Conservation (phyloP, 768 basidiomycete species). For the Podaxis mareebaensis region DNA sequence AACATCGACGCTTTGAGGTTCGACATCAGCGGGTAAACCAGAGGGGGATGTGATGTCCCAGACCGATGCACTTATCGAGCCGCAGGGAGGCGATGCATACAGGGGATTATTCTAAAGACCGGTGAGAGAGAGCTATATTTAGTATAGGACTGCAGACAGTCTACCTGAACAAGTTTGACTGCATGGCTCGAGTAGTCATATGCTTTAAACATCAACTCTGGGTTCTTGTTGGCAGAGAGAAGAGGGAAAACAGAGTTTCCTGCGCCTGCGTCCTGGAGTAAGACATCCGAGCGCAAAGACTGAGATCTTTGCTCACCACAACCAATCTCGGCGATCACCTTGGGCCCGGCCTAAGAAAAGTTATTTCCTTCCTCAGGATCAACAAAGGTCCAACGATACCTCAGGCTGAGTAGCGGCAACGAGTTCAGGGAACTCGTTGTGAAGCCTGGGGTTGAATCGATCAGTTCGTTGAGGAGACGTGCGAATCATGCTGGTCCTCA, state of each 20-base stretch:
- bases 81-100: constrained; percentile 66
- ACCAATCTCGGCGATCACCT: constrained; percentile 83
- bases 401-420: constrained; percentile 65
- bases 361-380: constrained; percentile 15
- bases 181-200: constrained; percentile 93
- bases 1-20: constrained; percentile 77
- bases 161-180: constrained; percentile 84
- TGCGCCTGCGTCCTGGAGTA: constrained; percentile 56
- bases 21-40: constrained; percentile 62
- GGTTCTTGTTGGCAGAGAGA: constrained; percentile 80
- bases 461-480: constrained; percentile 9
- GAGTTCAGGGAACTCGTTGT: constrained; percentile 94
- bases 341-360: constrained; percentile 66
- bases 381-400: constrained; percentile 34
- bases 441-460: constrained; percentile 54
- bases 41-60: constrained; percentile 84
- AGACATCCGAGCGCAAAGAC: background rate
- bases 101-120: constrained; percentile 62
- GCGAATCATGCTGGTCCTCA: constrained; percentile 24
- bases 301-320: constrained; percentile 60
- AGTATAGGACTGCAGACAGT: constrained; percentile 17
- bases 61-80: constrained; percentile 74
- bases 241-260: constrained; percentile 96
- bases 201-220: constrained; percentile 69
- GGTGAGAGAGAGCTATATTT: background rate